Evolutionary conservation across 306 rosid genomes (phyloP), one percentile per base, ranked within the genome.

Genomic region (Calophaca sinica): DNA sequence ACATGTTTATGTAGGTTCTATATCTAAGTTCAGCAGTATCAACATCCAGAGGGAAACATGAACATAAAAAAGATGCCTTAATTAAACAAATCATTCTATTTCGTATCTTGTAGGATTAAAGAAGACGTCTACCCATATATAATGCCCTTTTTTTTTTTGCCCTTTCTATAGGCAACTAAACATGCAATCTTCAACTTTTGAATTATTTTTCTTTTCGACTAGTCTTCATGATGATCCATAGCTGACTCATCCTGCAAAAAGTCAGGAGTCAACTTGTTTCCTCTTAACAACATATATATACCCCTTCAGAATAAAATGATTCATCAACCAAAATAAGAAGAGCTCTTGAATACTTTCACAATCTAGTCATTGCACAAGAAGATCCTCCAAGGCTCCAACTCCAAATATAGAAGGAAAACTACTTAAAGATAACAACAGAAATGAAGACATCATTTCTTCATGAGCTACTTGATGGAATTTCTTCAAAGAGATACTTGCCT

Each of bases 361-460:
- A 20, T 0, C 26, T 1, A 20, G 26, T 20, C 26, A 20, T 20
- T 20, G 26, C 26, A 42, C 11, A 42, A 42, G 6, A 51, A 75
- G 64, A 51, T 32, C 79, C 58, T 58, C 59, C 13, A 63, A 33
- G 26, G 14, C 9, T 33, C 5, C 74, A 68, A 6, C 20, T 10
- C 32, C 44, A 73, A 11, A 62, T 44, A 42, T 44, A 65, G 20
- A 54, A 64, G 36, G 12, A 32, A 45, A 33, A 33, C 36, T 33
- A 2, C 36, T 2, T 33, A 33, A 33, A 33, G 36, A 20, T 20
- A 20, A 20, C 26, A 20, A 20, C 74, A 65, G 36, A 64, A 14
- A 87, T 87, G 91, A 80, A 84, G 59, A 35, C 80, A 45, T 33
- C 88, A 74, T 39, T 84, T 74, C 78, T 87, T 79, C 88, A 87